A percentile compares a stretch with the other conserved stretches of the same genome.
Evolutionary conservation across 225 moss, liverwort and hornwort genomes (phyloP).

Genomic region (Marchantia paleacea): DNA sequence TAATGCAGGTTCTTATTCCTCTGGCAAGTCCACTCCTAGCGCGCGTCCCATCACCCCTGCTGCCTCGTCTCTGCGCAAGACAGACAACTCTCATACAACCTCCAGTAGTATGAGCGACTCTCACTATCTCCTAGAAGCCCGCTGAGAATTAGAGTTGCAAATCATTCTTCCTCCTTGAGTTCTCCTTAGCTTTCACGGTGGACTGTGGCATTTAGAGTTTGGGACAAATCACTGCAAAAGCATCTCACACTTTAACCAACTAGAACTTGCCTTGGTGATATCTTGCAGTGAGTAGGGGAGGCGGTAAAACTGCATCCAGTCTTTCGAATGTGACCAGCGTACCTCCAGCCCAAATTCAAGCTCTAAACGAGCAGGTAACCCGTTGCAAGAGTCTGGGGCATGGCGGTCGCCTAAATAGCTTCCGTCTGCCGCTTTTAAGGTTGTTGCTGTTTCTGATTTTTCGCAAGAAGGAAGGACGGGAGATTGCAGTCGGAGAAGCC

Average conservation of each 20-base stretch:
- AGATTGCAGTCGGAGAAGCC: neutral
- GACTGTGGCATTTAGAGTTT: too few species aligned
- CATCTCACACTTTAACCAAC: too few species aligned
- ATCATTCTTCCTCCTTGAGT: neutral
- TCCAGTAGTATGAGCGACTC: constrained; percentile 45
- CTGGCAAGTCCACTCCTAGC: constrained; percentile 52
- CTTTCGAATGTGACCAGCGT: constrained; percentile 40
- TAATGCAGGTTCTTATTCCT: constrained; percentile 42
- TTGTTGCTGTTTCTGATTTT: neutral
- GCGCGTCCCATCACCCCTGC: constrained; percentile 48
- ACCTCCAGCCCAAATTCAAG: constrained; percentile 65
- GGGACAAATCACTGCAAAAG: too few species aligned
- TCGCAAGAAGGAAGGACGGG: neutral
- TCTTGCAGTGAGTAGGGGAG: constrained; percentile 43
- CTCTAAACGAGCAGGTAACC: constrained; percentile 66
- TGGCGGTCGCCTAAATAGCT: neutral
- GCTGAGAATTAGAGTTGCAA: neutral
- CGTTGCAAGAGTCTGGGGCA: neutral
- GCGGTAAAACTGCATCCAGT: constrained; percentile 42
- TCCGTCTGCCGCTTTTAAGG: neutral
- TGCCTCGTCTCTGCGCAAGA: constrained; percentile 47
- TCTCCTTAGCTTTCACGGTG: neutral
- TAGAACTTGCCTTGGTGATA: too few species aligned
- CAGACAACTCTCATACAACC: constrained; percentile 40
- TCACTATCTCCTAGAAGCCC: neutral